phyloP scores from a whole-genome alignment of 2,329 filamentous ascomycete genomes.

The Cladophialophora psammophila region DNA sequence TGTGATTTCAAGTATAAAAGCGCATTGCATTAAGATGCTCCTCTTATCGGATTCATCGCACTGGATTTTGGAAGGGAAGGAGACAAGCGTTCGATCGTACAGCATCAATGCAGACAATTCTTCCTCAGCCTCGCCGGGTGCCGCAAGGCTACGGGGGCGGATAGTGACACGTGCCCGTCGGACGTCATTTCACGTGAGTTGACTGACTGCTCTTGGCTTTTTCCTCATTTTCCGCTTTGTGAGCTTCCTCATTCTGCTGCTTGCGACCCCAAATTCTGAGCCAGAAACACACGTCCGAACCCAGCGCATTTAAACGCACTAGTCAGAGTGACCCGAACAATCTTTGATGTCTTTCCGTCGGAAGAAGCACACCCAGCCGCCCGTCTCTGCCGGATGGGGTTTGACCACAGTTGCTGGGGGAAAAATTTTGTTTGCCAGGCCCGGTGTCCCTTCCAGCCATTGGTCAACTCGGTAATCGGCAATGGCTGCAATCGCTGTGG shows the following conservation, averaged over 20 bases:
- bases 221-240: not conserved
- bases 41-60: not conserved
- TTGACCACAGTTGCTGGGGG: constrained; percentile 2
- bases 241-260: not conserved
- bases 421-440: constrained; percentile 2
- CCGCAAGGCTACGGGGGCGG: not conserved
- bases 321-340: not conserved
- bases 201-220: not conserved
- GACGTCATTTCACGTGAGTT: not conserved
- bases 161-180: not conserved
- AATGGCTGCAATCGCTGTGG: not conserved
- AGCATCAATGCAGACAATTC: not conserved
- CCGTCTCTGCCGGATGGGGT: not conserved
- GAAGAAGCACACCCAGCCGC: not conserved
- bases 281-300: not conserved
- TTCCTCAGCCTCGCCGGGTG: not conserved
- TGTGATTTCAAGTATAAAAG: constrained; percentile 15
- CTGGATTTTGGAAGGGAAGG: not conserved
- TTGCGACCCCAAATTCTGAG: not conserved
- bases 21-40: not conserved
- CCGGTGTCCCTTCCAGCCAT: constrained; percentile 9
- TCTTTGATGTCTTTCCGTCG: not conserved
- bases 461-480: constrained; percentile 29
- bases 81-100: not conserved
- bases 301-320: not conserved